Evolutionary conservation across 345 rosid genomes (phyloP).

Genomic region (Aethionema arabicum): DNA sequence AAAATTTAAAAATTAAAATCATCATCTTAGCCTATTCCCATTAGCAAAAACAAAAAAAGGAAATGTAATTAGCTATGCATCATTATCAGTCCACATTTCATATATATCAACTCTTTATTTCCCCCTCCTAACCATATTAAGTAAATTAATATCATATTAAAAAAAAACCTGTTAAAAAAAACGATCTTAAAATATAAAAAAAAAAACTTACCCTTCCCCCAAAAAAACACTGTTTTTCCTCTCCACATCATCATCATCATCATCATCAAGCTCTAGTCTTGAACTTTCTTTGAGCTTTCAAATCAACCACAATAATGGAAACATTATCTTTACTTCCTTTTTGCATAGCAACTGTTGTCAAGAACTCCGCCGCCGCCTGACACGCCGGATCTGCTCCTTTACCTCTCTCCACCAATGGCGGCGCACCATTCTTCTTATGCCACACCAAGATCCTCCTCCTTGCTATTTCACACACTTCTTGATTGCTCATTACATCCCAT

Average conservation of each 20-base stretch:
- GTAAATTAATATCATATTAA: constrained; percentile 26
- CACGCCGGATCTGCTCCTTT: constrained; percentile 71
- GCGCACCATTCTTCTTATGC: constrained; percentile 76
- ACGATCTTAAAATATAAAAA: constrained; percentile 29
- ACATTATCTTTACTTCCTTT: constrained; percentile 94
- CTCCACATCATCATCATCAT: no score
- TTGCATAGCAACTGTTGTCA: constrained; percentile 71
- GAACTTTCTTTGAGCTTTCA: constrained; percentile 92
- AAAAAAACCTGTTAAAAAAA: constrained; percentile 21
- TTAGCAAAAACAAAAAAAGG: constrained; percentile 26
- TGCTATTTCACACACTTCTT: constrained; percentile 90
- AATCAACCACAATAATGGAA: constrained; percentile 76
- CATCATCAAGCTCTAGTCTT: constrained; percentile 59
- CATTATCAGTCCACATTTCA: constrained; percentile 27
- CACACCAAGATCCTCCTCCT: constrained; percentile 75
- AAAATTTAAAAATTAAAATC: neutral
- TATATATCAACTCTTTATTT: neutral
- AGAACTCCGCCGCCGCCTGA: constrained; percentile 89
- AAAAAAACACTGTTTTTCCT: constrained; percentile 13
- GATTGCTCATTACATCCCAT: constrained; percentile 95
- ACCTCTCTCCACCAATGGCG: constrained; percentile 48
- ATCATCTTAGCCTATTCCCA: constrained; percentile 13
- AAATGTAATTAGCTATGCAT: constrained; percentile 38
- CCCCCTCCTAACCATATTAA: constrained; percentile 27
- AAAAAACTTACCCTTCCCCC: constrained; percentile 29